Evolutionary conservation across 805 yeast species (phyloP).

Genomic region (Candida ipomoeae): DNA sequence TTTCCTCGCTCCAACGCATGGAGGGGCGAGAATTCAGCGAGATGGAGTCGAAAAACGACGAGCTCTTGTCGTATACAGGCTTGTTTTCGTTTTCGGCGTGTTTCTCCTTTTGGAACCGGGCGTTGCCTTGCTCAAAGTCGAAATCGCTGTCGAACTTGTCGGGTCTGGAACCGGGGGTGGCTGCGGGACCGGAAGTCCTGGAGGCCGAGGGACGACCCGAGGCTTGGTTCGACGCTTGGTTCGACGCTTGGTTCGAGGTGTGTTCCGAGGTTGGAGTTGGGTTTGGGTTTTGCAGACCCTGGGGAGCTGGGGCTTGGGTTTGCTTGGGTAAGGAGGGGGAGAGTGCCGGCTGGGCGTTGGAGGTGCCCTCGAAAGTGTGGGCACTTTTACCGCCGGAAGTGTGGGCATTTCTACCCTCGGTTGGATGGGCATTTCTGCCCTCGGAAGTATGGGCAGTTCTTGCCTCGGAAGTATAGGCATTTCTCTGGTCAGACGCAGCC

Average conservation of each 20-base stretch:
- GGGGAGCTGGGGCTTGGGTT: neutral
- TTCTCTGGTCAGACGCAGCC: too few relatives aligned
- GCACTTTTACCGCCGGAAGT: neutral
- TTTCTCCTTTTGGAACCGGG: conserved; percentile 47
- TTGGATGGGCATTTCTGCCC: too few relatives aligned
- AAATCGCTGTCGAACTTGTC: conserved; percentile 48
- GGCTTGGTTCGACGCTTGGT: too few relatives aligned
- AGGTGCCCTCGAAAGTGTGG: too few relatives aligned
- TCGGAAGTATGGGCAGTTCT: too few relatives aligned
- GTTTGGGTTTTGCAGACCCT: too few relatives aligned
- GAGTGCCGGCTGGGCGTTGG: neutral
- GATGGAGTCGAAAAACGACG: conserved; percentile 86
- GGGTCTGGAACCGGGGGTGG: conserved; percentile 14
- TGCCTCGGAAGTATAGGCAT: too few relatives aligned
- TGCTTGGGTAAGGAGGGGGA: neutral
- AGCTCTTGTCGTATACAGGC: conserved; percentile 61
- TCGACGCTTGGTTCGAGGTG: conserved; percentile 4
- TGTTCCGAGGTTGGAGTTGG: conserved; percentile 2
- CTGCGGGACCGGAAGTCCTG: conserved; percentile 10
- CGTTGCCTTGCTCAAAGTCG: conserved; percentile 72
- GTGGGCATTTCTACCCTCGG: too few relatives aligned
- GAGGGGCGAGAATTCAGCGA: conserved; percentile 48
- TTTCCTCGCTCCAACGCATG: conserved; percentile 71
- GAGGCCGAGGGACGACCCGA: neutral
- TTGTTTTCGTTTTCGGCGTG: conserved; percentile 25